Evolutionary conservation across 2,329 filamentous ascomycete genomes (phyloP).

Genomic region (Calonectria pseudoreteaudii): DNA sequence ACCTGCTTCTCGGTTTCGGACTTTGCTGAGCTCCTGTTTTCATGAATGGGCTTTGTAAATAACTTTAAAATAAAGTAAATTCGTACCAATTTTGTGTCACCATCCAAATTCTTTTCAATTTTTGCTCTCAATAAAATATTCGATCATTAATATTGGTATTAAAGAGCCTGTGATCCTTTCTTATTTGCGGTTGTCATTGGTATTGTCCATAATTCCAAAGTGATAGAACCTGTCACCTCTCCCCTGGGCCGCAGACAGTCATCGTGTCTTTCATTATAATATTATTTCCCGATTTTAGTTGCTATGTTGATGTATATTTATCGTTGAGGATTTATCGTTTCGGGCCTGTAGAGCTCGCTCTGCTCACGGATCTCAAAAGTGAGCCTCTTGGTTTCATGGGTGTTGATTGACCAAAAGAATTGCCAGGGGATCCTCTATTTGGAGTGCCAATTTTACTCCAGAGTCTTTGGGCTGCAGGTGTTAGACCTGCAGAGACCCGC

Average conservation of each 20-base stretch:
- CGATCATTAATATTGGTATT: background rate
- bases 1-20: too few species aligned
- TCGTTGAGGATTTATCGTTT: conserved; percentile 3
- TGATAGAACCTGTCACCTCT: background rate
- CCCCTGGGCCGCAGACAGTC: background rate
- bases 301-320: background rate
- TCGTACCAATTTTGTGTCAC: background rate
- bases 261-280: background rate
- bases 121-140: background rate
- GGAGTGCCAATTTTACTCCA: conserved; percentile 71
- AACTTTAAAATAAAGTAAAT: too few species aligned
- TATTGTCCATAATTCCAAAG: background rate
- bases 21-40: too few species aligned
- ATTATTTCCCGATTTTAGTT: background rate
- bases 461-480: conserved; percentile 79
- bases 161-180: background rate
- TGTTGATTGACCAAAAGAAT: conserved; percentile 51
- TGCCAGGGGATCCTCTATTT: conserved; percentile 46
- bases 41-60: too few species aligned
- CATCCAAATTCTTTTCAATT: background rate
- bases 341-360: conserved; percentile 36
- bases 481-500: conserved; percentile 68
- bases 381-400: conserved; percentile 54
- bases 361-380: conserved; percentile 50
- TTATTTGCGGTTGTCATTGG: background rate